phyloP scores from a whole-genome alignment of 2,329 filamentous ascomycete species.

The Eutypella sp. region DNA sequence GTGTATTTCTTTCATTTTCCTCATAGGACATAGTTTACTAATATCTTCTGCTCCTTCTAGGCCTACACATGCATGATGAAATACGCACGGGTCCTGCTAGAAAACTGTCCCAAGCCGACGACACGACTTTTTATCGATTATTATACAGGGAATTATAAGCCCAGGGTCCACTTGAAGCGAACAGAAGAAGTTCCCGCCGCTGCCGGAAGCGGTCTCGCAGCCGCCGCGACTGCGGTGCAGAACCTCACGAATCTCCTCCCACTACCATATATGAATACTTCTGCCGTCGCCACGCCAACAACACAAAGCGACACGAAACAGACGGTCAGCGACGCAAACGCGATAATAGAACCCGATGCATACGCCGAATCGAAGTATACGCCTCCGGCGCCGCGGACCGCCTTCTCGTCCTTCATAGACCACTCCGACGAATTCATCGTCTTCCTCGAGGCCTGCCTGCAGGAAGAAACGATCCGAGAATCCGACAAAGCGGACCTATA shows the following conservation, averaged over 20 bases:
- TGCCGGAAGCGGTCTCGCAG: slow-evolving; percentile 41
- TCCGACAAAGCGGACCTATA: slow-evolving; percentile 81
- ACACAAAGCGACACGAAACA: slow-evolving; percentile 45
- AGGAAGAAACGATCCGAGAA: slow-evolving; percentile 64
- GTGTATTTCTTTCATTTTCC: slow-evolving; percentile 24
- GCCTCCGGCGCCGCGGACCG: slow-evolving; percentile 76
- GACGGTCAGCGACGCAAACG: slow-evolving; percentile 48
- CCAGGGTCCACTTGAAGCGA: slow-evolving; percentile 55
- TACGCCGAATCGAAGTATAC: slow-evolving; percentile 57
- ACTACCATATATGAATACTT: slow-evolving; percentile 75
- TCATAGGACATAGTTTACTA: slow-evolving; percentile 3
- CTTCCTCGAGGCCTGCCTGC: slow-evolving; percentile 84
- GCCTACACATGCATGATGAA: slow-evolving; percentile 90
- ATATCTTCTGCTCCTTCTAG: slow-evolving; percentile 42
- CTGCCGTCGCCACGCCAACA: slow-evolving; percentile 48
- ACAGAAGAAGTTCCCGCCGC: slow-evolving; percentile 32
- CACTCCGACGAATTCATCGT: slow-evolving; percentile 86
- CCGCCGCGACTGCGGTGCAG: slow-evolving; percentile 72
- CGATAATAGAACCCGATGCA: slow-evolving; percentile 45
- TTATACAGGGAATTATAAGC: slow-evolving; percentile 79
- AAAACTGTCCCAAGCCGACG: slow-evolving; percentile 76
- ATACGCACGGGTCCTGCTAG: slow-evolving; percentile 84
- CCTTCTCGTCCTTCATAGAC: slow-evolving; percentile 95
- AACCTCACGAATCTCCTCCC: slow-evolving; percentile 81
- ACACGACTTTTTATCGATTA: slow-evolving; percentile 91